Evolutionary conservation across 768 basidiomycete species (phyloP).

Genomic region (Cantharellus cinnabarinus): DNA sequence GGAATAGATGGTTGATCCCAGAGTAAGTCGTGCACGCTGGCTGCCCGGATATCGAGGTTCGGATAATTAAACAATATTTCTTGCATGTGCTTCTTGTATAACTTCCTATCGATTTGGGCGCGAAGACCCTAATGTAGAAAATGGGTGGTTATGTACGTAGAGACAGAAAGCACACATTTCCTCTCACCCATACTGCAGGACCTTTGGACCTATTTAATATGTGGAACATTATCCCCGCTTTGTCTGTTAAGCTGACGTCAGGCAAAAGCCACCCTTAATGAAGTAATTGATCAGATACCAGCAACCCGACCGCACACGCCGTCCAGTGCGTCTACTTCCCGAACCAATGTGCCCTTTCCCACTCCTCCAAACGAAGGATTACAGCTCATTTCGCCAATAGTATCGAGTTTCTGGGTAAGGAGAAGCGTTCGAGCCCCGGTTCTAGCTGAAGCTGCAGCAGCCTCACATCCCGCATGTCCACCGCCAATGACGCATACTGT

Average conservation of each 20-base stretch:
- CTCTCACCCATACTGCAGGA: constrained; percentile 65
- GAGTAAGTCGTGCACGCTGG: constrained; percentile 60
- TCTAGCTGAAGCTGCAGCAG: constrained; percentile 68
- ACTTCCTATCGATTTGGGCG: constrained; percentile 68
- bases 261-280: neutral
- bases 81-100: constrained; percentile 77
- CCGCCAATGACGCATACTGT: constrained; percentile 74
- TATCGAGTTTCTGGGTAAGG: constrained; percentile 63
- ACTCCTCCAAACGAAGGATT: constrained; percentile 87
- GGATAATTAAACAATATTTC: constrained; percentile 39
- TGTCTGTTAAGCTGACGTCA: constrained; percentile 27
- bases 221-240: constrained; percentile 75
- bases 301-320: constrained; percentile 70
- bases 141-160: neutral
- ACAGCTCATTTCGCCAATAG: constrained; percentile 70
- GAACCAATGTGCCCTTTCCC: constrained; percentile 79
- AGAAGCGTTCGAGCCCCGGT: constrained; percentile 64
- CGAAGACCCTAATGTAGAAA: constrained; percentile 43
- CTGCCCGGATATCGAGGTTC: constrained; percentile 46
- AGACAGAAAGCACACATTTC: neutral
- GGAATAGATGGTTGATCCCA: constrained; percentile 21
- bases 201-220: constrained; percentile 70
- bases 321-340: constrained; percentile 79
- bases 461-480: constrained; percentile 86
- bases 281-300: constrained; percentile 28